Evolutionary conservation across 352 stramenopile genomes (phyloP).

Genomic region (Phytophthora tentaculata): DNA sequence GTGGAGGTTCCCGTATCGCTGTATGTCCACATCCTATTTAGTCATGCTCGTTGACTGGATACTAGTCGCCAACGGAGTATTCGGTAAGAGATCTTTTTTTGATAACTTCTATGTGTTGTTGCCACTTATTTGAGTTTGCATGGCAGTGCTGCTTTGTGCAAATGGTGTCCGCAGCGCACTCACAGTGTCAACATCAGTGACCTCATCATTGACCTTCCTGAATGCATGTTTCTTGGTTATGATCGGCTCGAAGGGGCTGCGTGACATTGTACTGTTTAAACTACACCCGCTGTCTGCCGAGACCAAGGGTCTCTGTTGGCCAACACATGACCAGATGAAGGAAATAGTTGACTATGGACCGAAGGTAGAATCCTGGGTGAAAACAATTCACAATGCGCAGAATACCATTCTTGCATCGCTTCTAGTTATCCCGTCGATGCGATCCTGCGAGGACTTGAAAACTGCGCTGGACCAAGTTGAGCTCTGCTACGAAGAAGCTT

Average conservation of each 20-base stretch:
- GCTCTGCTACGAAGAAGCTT: slow-evolving; percentile 35
- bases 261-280: slow-evolving; percentile 8
- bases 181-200: slow-evolving; percentile 66
- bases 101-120: not conserved
- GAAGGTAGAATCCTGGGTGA: slow-evolving; percentile 38
- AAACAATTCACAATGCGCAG: slow-evolving; percentile 34
- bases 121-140: slow-evolving; percentile 9
- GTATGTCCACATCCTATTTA: slow-evolving; percentile 44
- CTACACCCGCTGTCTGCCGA: slow-evolving; percentile 11
- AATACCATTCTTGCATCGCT: slow-evolving; percentile 30
- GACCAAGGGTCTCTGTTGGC: slow-evolving; percentile 14
- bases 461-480: slow-evolving; percentile 29
- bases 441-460: slow-evolving; percentile 35
- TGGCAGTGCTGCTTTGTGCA: slow-evolving; percentile 55
- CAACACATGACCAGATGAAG: slow-evolving; percentile 28
- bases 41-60: slow-evolving; percentile 42
- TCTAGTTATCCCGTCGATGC: slow-evolving; percentile 42
- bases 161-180: slow-evolving; percentile 67
- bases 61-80: slow-evolving; percentile 52
- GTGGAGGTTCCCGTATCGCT: slow-evolving; percentile 41
- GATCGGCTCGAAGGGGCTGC: slow-evolving; percentile 24
- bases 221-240: slow-evolving; percentile 43
- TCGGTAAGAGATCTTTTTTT: slow-evolving; percentile 42
- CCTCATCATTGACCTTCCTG: slow-evolving; percentile 49
- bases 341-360: slow-evolving; percentile 20